Evolutionary conservation across 495 filamentous ascomycete genomes (phyloP).

Genomic region (Daldinia loculata): DNA sequence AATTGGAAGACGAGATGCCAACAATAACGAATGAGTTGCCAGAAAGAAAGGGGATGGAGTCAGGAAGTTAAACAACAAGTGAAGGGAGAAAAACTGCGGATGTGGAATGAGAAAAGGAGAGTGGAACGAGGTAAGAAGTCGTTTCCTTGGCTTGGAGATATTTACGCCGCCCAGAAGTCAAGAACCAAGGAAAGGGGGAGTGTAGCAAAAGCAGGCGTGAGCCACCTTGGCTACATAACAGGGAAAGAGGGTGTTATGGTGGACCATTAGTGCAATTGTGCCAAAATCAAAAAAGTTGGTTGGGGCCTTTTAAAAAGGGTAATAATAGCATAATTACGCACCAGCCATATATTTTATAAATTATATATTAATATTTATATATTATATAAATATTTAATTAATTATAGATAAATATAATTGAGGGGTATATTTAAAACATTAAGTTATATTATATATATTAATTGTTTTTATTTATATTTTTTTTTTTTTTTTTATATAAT

Average conservation of each 20-base stretch:
- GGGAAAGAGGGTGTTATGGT: conserved; percentile 31
- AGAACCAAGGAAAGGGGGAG: conserved; percentile 33
- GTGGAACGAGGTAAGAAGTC: conserved; percentile 20
- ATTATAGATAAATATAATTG: too few species aligned
- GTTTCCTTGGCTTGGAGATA: conserved; percentile 33
- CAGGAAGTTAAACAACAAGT: conserved; percentile 20
- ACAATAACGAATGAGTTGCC: conserved; percentile 53
- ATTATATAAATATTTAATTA: too few species aligned
- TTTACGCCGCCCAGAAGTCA: not conserved
- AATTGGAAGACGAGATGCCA: conserved; percentile 44
- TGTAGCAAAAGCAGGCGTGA: conserved; percentile 28
- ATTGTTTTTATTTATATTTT: too few species aligned
- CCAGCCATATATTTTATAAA: too few species aligned
- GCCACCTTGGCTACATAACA: conserved; percentile 16
- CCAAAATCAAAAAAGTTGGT: too few species aligned
- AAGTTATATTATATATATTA: too few species aligned
- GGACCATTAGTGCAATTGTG: too few species aligned
- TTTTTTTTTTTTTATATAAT: too few species aligned
- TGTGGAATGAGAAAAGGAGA: conserved; percentile 37
- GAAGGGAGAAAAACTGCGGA: conserved; percentile 19
- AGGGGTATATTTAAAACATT: too few species aligned
- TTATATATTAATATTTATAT: too few species aligned
- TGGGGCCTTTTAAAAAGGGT: too few species aligned
- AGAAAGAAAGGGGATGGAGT: not conserved
- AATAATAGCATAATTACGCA: too few species aligned